phyloP scores from a whole-genome alignment of 1,284 basidiomycete species.

The Hymenochaete sp. region DNA sequence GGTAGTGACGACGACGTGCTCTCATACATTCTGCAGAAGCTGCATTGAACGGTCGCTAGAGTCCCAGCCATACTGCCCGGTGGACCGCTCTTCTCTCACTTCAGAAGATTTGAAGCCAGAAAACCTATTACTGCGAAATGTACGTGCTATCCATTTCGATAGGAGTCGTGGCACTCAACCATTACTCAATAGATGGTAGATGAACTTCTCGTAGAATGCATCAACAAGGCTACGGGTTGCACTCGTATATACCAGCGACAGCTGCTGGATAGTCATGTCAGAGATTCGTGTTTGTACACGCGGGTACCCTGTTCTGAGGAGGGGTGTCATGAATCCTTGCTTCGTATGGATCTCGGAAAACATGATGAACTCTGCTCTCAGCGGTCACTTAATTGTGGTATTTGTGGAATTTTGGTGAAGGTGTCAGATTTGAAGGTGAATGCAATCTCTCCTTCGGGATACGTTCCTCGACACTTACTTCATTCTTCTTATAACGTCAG shows the following conservation, averaged over 20 bases:
- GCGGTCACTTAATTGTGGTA: conserved; percentile 30
- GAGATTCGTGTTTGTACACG: conserved; percentile 50
- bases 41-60: conserved; percentile 64
- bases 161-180: conserved; percentile 11
- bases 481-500: conserved; percentile 23
- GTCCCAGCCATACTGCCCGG: conserved; percentile 66
- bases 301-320: conserved; percentile 45
- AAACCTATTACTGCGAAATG: conserved; percentile 64
- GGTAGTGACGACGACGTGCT: conserved; percentile 61
- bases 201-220: conserved; percentile 71
- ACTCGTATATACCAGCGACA: conserved; percentile 60
- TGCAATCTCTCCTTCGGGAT: conserved; percentile 12
- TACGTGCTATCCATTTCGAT: conserved; percentile 31
- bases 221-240: conserved; percentile 52
- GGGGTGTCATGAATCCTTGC: conserved; percentile 36
- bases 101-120: conserved; percentile 48
- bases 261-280: conserved; percentile 54
- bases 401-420: conserved; percentile 29
- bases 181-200: conserved; percentile 59
- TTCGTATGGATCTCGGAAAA: conserved; percentile 37
- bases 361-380: conserved; percentile 30
- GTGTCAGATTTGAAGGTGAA: conserved; percentile 31
- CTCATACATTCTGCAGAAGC: conserved; percentile 75
- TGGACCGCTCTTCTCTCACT: conserved; percentile 63
- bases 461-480: conserved; percentile 1